These are phyloP conservation scores for Pythium plurisporium DNA, from an alignment of 352 stramenopile species.

Conservation along the genomic window DNA sequence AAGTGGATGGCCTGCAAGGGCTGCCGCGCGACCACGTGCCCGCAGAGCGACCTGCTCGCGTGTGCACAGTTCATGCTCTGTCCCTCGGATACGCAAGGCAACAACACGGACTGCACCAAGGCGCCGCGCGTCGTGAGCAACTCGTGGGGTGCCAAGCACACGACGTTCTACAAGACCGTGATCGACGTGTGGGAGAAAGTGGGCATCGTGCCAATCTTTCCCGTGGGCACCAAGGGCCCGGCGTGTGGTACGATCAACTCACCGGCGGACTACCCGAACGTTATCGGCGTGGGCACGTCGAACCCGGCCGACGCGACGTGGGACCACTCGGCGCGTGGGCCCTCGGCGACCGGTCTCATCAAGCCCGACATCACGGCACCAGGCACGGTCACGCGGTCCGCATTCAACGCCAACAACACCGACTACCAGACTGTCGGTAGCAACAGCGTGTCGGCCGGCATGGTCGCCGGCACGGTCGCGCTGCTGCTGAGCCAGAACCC, in stretches of 20 bases:
- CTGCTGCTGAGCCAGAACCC: conserved; percentile 23
- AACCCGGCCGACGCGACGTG: conserved; percentile 8
- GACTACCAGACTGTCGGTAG: conserved; percentile 28
- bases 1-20: conserved; percentile 24
- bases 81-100: conserved; percentile 21
- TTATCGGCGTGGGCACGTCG: conserved; percentile 27
- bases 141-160: conserved; percentile 17
- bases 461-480: conserved; percentile 23
- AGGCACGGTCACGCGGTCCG: conserved; percentile 19
- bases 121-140: conserved; percentile 24
- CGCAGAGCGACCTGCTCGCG: conserved; percentile 17
- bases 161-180: not conserved
- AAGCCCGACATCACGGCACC: conserved; percentile 33
- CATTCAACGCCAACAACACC: conserved; percentile 18
- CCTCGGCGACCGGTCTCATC: conserved; percentile 13
- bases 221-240: conserved; percentile 19
- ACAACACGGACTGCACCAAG: conserved; percentile 22
- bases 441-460: conserved; percentile 15
- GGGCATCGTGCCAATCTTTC: conserved; percentile 26
- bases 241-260: conserved; percentile 12
- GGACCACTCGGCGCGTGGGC: conserved; percentile 18
- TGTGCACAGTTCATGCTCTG: conserved; percentile 32
- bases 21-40: conserved; percentile 21
- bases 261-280: conserved; percentile 20
- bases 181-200: conserved; percentile 18